Percentiles rank a stretch among this genome's conserved stretches.
Evolutionary conservation across 768 basidiomycete species (phyloP).

Genomic region (Saitozyma podzolica): DNA sequence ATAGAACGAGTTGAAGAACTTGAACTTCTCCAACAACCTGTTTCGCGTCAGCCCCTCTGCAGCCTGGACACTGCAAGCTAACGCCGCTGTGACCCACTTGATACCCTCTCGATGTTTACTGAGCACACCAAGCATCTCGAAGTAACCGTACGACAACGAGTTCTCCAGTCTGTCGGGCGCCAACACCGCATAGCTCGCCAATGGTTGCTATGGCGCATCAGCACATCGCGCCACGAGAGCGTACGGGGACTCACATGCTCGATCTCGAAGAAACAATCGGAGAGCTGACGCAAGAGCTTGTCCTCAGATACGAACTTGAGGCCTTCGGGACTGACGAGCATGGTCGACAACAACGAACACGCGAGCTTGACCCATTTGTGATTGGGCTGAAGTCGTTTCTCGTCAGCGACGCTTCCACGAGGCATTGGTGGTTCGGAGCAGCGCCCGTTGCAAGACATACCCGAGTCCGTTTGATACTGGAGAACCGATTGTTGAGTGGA

Average conservation of each 20-base stretch:
- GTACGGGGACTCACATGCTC: constrained; percentile 68
- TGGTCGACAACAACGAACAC: constrained; percentile 74
- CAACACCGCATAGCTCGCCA: constrained; percentile 55
- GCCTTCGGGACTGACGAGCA: constrained; percentile 81
- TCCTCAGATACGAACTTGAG: constrained; percentile 82
- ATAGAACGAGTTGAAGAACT: constrained; percentile 93
- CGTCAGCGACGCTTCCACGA: no score
- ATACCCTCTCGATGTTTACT: constrained; percentile 87
- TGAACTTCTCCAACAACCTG: constrained; percentile 85
- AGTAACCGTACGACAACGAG: constrained; percentile 85
- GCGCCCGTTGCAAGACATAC: constrained; percentile 49
- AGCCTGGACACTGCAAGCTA: neutral
- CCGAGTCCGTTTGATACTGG: constrained; percentile 71
- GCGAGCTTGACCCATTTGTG: constrained; percentile 83
- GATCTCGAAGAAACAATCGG: constrained; percentile 83
- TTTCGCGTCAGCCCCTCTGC: neutral
- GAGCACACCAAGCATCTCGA: constrained; percentile 90
- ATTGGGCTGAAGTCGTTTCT: constrained; percentile 60
- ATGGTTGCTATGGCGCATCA: constrained; percentile 2
- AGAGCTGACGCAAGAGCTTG: constrained; percentile 76
- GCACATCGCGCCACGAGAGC: neutral
- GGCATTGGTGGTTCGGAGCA: constrained; percentile 2
- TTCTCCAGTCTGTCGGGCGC: constrained; percentile 77
- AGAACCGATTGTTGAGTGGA: constrained; percentile 80
- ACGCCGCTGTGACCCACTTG: constrained; percentile 61